Evolutionary conservation across 2,329 filamentous ascomycete species (phyloP).

Genomic region (Shiraia bambusicola): DNA sequence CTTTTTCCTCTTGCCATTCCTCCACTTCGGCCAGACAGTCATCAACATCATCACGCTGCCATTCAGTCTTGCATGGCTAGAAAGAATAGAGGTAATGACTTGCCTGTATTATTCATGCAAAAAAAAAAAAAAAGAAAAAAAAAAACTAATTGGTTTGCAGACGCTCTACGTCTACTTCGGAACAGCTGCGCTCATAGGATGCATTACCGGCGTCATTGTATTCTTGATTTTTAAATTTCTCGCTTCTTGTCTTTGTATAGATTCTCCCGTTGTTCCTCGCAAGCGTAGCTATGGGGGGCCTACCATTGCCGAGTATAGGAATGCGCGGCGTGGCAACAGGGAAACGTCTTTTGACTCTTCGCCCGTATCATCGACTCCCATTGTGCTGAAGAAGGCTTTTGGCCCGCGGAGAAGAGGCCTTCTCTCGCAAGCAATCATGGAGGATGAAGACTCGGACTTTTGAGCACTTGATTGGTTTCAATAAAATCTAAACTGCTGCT

Average conservation of each 20-base stretch:
- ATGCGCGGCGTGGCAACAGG: conserved; percentile 29
- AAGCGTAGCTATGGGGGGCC: conserved; percentile 12
- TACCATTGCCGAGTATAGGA: conserved; percentile 35
- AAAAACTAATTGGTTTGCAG: conserved; percentile 21
- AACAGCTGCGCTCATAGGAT: conserved; percentile 67
- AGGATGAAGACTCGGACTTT: conserved; percentile 65
- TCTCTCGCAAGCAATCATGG: conserved; percentile 67
- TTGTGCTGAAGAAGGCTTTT: conserved; percentile 34
- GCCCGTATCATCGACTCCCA: conserved; percentile 16
- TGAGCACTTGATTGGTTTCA: conserved; percentile 19
- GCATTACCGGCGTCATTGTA: conserved; percentile 61
- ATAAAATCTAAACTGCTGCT: no score
- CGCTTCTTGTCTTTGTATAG: conserved; percentile 52
- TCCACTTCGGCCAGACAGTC: conserved; percentile 48
- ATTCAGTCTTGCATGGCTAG: conserved; percentile 48
- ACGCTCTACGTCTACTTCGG: conserved; percentile 61
- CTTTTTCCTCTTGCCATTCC: conserved; percentile 55
- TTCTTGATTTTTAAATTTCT: conserved; percentile 59
- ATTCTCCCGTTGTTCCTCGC: conserved; percentile 16
- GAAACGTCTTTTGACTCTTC: conserved; percentile 16
- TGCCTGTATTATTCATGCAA: conserved; percentile 4
- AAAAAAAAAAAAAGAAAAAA: background rate
- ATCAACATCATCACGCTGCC: conserved; percentile 50
- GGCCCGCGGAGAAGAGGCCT: conserved; percentile 48
- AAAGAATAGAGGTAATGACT: conserved; percentile 57